phyloP scores from a whole-genome alignment of 169 alveolate species.

The Babesia caballi region DNA sequence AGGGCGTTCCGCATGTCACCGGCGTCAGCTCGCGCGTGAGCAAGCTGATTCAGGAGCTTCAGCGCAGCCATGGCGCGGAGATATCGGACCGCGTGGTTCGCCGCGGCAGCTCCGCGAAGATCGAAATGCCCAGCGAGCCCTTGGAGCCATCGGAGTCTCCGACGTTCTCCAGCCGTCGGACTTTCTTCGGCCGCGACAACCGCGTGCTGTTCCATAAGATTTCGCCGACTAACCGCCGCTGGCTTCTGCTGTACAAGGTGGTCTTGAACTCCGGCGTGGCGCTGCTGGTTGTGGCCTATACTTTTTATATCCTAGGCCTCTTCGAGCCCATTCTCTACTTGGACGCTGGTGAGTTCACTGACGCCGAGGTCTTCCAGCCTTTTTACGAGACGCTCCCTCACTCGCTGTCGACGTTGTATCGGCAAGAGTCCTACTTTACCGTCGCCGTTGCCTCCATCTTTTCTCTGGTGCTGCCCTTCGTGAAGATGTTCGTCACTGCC shows the following conservation, averaged over 20 bases:
- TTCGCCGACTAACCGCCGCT: conserved; percentile 22
- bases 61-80: neutral
- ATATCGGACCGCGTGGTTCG: neutral
- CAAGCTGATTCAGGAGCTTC: neutral
- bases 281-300: conserved; percentile 35
- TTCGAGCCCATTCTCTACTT: conserved; percentile 46
- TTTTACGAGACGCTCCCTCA: conserved; percentile 54
- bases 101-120: conserved; percentile 1
- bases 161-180: neutral
- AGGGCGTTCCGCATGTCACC: too few species aligned
- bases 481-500: conserved; percentile 43
- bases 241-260: conserved; percentile 40
- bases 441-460: conserved; percentile 37
- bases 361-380: conserved; percentile 49
- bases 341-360: conserved; percentile 59
- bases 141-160: neutral
- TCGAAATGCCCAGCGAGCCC: neutral
- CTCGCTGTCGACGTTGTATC: conserved; percentile 36
- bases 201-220: conserved; percentile 33
- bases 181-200: neutral
- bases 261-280: conserved; percentile 15
- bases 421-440: conserved; percentile 50
- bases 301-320: conserved; percentile 33
- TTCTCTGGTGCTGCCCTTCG: conserved; percentile 57
- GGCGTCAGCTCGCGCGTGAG: conserved; percentile 4